Evolutionary conservation across 2,329 filamentous ascomycete species (phyloP).

Genomic region (Myriosclerotinia curreyana): DNA sequence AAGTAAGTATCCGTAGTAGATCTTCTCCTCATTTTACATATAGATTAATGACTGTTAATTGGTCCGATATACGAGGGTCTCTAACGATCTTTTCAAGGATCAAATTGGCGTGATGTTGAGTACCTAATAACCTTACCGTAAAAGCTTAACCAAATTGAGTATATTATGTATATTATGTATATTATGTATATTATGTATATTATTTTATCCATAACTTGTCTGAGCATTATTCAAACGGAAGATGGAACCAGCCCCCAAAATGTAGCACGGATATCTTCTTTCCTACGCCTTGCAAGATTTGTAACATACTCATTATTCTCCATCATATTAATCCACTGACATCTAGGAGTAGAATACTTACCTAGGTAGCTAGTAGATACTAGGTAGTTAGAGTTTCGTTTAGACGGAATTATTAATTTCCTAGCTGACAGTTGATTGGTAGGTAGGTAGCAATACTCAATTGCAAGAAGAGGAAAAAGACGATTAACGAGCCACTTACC

Average conservation of each 20-base stretch:
- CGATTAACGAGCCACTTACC: neutral
- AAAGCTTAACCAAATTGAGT: neutral
- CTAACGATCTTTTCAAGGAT: conserved; percentile 2
- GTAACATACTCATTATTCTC: neutral
- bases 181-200: no score
- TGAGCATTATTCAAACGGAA: neutral
- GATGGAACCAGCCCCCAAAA: conserved; percentile 15
- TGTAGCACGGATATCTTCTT: neutral
- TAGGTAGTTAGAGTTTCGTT: neutral
- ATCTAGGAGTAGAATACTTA: no score
- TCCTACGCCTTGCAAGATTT: conserved; percentile 5
- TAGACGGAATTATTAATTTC: neutral
- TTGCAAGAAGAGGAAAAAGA: neutral
- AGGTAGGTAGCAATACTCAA: neutral
- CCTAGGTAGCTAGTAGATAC: neutral
- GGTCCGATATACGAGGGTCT: conserved; percentile 8
- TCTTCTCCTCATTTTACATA: neutral
- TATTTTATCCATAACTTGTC: neutral
- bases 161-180: no score
- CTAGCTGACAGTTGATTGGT: neutral
- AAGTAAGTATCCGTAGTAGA: neutral
- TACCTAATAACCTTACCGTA: neutral
- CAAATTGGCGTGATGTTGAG: neutral
- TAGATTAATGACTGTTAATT: neutral
- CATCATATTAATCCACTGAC: neutral